These are phyloP conservation scores for Litchi chinensis DNA, from an alignment of 345 rosid species.

Conservation along the genomic window DNA sequence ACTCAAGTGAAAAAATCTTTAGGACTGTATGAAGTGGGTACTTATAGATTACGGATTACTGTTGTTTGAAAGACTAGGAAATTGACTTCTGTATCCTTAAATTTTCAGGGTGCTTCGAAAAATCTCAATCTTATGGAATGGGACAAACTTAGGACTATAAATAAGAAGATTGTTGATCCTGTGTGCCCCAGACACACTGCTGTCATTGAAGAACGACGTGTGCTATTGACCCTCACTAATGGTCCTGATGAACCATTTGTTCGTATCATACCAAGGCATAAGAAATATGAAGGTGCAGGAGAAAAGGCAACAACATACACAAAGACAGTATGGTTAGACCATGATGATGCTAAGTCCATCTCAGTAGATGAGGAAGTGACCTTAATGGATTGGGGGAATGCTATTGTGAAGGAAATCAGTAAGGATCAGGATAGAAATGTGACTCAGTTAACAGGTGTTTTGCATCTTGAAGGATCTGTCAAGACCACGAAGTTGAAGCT, in stretches of 20 bases:
- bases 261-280: conserved; percentile 78
- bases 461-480: conserved; percentile 86
- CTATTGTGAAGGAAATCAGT: conserved; percentile 64
- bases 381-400: conserved; percentile 95
- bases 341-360: conserved; percentile 69
- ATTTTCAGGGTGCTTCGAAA: conserved; percentile 82
- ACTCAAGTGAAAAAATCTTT: not conserved
- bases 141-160: conserved; percentile 98
- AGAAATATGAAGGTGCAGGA: conserved; percentile 92
- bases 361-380: conserved; percentile 81
- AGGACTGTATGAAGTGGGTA: not conserved
- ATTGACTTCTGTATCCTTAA: conserved; percentile 9
- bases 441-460: conserved; percentile 55
- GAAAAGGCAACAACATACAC: conserved; percentile 85
- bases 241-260: conserved; percentile 77
- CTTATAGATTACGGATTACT: not conserved
- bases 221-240: conserved; percentile 57
- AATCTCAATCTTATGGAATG: conserved; percentile 96
- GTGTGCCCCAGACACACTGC: conserved; percentile 97
- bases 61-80: not conserved
- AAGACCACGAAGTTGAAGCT: conserved; percentile 91
- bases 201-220: conserved; percentile 63
- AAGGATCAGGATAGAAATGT: conserved; percentile 65
- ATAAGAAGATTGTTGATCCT: conserved; percentile 90
- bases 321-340: conserved; percentile 77